Evolutionary conservation across 2,329 filamentous ascomycete genomes (phyloP), one percentile per base, ranked within the genome.

Genomic region (Exserohilum rostratum): DNA sequence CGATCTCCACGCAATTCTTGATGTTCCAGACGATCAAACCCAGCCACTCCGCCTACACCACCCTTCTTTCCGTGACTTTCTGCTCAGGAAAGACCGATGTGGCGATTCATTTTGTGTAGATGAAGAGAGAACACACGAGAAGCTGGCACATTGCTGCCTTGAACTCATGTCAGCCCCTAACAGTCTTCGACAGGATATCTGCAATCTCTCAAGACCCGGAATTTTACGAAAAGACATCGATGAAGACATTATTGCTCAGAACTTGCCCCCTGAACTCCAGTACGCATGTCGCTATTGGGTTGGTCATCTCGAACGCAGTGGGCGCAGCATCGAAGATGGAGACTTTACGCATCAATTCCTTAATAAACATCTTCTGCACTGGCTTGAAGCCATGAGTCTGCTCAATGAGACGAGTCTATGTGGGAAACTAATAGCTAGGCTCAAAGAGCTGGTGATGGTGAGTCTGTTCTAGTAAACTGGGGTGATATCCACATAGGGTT

Each of bases 41-140:
- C 6, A 2, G 22, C 17, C 29, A 6, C 2, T 50, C 4, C 51
- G 46, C 6, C 18, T 54, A 9, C 46, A 48, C 1, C 38, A 70
- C 42, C 48, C 60, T 11, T 71, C 65, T 6, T 71, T 70, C 46
- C 59, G 62, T 29, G 66, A 72, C 9, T 72, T 72, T 46, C 61
- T 70, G 17, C 18, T 68, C 30, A 40, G 60, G 33, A 48, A 38
- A 2, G 22, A 67, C 6, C 65, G 60, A 58, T 53, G 62, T 7
- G 60, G 50, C 15, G 54, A 42, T 39, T 22, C 6, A 12, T 79
- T 57, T n/a, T n/a, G n/a, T n/a, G n/a, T n/a, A n/a, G n/a, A n/a
- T n/a, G n/a, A n/a, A n/a, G n/a, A n/a, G n/a, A 10, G 34, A 9
- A 11, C 17, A 20, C 15, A 37, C 34, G 17, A 37, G 17, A 37